Evolutionary conservation across 2,329 filamentous ascomycete species (phyloP), one percentile per base, ranked within the genome.

Genomic region (Diplodia sapinea): DNA sequence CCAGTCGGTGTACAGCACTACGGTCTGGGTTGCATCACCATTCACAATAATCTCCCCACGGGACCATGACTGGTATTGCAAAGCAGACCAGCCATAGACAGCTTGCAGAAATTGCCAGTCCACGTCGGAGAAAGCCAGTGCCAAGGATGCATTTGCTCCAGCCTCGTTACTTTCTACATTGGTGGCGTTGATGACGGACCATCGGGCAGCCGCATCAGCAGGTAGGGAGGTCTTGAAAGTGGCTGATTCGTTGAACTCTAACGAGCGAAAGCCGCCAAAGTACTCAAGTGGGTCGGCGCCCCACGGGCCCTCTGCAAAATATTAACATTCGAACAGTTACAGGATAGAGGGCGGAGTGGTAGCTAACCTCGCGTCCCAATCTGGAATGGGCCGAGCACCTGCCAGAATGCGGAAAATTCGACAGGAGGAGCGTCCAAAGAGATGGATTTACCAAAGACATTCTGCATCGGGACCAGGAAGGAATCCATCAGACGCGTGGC

Each of bases 11-110:
- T 82, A 81, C 1, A 88, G 69, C 15, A 79, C 74, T 31, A 85
- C 72, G 38, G 74, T 73, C 47, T 74, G 75, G 20, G 74, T 73
- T 33, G 75, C 72, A 33, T 75, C 72, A 11, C 77, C 76, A 23
- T 70, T 63, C 5, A 86, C 74, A 20, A 75, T 73, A n/a, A 86
- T 74, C 64, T 79, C 74, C 43, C 86, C 86, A 59, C 85, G 80
- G 31, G 81, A 79, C 86, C 86, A 88, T 9, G 82, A 83, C 72
- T 88, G 86, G 74, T 84, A 88, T 71, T 88, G 86, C 13, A 85
- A 75, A 20, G 84, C 84, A 57, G 85, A 79, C 86, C 86, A 88
- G 55, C 86, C 86, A 73, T 88, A 88, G 13, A 87, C 76, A 13
- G 79, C 75, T 69, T 84, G 83, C 51, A 87, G 75, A 57, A 82